Evolutionary conservation across 441 rosid genomes (phyloP), one percentile per base, ranked within the genome.

Genomic region (Erodium moschatum): DNA sequence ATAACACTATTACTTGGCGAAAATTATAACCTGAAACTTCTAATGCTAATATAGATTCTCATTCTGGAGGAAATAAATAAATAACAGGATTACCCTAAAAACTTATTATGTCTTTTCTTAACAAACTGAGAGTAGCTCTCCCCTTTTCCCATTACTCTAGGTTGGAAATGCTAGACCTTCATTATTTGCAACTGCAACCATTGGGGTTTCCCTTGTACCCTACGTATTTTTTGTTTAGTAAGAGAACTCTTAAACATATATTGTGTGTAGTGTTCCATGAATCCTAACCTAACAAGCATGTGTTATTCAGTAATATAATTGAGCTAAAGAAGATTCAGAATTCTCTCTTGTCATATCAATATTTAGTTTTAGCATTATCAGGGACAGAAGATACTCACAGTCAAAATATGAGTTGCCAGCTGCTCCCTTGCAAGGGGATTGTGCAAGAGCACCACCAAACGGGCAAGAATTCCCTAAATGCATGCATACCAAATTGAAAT

Each of bases 361-460:
- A 13, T 69, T 46, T 58, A 56, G 29, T 33, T 56, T 38, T 6
- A 69, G 38, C 10, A 3, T 29, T 66, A 72, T 67, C 67, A 66
- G 72, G 74, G 71, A 68, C 19, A 21, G 74, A 21, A 61, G 68
- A 73, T 69, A 69, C 97, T 81, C 84, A 91, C 97, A 6, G 89
- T 82, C 87, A 95, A 84, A 84, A 90, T 90, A 66, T 95, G 97
- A 83, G 95, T 83, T 42, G 97, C 91, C 77, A 83, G 81, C 81
- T 89, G 96, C 80, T 87, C 92, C 84, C 91, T 85, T 48, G 90
- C 94, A 66, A 90, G 82, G 73, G 99, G 97, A 76, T 94, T 85
- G 77, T 91, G 97, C 85, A 94, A 82, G 73, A 94, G 96, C 83
- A 94, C 97, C 81, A 94, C 80, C 74, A 94, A 83, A 71, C 97